Base-by-base conservation (phyloP, 2,329 filamentous ascomycete genomes). In the Neopestalotiopsis rosae region DNA sequence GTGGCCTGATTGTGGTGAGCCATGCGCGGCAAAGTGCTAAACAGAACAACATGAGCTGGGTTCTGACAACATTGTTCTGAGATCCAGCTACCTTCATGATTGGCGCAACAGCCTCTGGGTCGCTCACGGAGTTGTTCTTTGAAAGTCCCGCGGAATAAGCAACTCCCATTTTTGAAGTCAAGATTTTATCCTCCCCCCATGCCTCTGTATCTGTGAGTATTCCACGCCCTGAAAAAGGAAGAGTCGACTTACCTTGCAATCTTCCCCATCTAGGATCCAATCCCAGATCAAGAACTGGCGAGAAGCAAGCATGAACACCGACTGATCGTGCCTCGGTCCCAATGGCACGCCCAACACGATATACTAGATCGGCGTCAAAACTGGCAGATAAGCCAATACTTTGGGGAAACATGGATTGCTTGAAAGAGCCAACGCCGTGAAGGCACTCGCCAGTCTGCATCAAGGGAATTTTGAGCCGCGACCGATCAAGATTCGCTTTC, bases 171-270 rank as follows among this genome's bases (percentile, higher is more conserved):
- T 80, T 76, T 10, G 81, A 80, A 0, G 82, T 84, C 13, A 84
- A 71, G 0, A 83, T 72, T 71, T 82, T 83, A 69, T 84, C 82
- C 67, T 84, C 82, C 1, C 82, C 82, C 82, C 82, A 84, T n/a
- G 79, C 81, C 74, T 84, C 82, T 80, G 40, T 45, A 40, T n/a
- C 24, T 13, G 28, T 49, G n/a, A 62, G 64, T n/a, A 61, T 13
- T 40, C 66, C 20, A 6, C 38, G 7, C 52, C 9, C 13, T 3
- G 34, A 10, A 17, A 14, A n/a, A 7, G 14, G 6, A 10, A 4
- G n/a, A 52, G 3, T 28, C 17, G 17, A 3, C 71, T 32, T 72
- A 80, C 79, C 79, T 74, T 83, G 81, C 80, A 80, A 77, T 62
- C 82, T 77, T 5, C 82, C 82, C 81, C 82, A 84, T 67, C 82